A percentile compares a stretch with the other conserved stretches of the same genome.
These are phyloP conservation scores for Trichosporon asahii DNA, from an alignment of 1,284 basidiomycete genomes.

Conservation along the genomic window DNA sequence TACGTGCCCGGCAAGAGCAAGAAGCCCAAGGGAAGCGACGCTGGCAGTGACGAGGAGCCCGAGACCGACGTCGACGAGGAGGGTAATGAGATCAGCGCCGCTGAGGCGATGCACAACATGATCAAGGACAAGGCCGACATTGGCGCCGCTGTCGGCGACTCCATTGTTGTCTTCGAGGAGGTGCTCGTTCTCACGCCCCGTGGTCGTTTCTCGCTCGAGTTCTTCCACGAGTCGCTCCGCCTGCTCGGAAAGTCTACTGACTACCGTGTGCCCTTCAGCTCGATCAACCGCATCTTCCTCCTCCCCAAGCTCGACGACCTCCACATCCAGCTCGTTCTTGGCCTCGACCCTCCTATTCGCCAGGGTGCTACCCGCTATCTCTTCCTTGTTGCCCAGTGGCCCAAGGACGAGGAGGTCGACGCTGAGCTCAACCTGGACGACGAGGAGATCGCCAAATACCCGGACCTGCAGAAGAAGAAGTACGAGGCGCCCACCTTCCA, in stretches of 20 bases:
- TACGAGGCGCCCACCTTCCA: constrained; percentile 86
- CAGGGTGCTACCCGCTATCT: constrained; percentile 98
- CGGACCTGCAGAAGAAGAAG: constrained; percentile 57
- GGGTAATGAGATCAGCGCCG: constrained; percentile 67
- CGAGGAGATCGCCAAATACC: constrained; percentile 54
- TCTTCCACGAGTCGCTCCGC: constrained; percentile 91
- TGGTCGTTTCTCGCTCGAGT: constrained; percentile 96
- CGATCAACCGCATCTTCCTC: constrained; percentile 86
- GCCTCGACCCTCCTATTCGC: constrained; percentile 85
- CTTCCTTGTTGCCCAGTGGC: constrained; percentile 96
- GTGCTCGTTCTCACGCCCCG: constrained; percentile 93
- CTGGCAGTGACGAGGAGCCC: constrained; percentile 61
- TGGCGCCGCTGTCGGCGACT: constrained; percentile 85
- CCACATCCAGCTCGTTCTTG: constrained; percentile 90
- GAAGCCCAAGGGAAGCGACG: constrained; percentile 61
- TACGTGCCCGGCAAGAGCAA: constrained; percentile 74
- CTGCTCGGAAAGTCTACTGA: constrained; percentile 98
- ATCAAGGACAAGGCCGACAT: constrained; percentile 97
- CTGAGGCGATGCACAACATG: constrained; percentile 92
- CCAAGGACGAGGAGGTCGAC: constrained; percentile 93
- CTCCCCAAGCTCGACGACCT: constrained; percentile 91
- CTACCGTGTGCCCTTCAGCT: constrained; percentile 92
- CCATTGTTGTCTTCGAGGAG: constrained; percentile 93
- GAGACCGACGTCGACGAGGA: constrained; percentile 54
- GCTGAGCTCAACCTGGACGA: constrained; percentile 92